A percentile compares a stretch with the other conserved stretches of the same genome.
These are phyloP conservation scores for Camelina hispida DNA, from an alignment of 345 rosid species.

Conservation along the genomic window DNA sequence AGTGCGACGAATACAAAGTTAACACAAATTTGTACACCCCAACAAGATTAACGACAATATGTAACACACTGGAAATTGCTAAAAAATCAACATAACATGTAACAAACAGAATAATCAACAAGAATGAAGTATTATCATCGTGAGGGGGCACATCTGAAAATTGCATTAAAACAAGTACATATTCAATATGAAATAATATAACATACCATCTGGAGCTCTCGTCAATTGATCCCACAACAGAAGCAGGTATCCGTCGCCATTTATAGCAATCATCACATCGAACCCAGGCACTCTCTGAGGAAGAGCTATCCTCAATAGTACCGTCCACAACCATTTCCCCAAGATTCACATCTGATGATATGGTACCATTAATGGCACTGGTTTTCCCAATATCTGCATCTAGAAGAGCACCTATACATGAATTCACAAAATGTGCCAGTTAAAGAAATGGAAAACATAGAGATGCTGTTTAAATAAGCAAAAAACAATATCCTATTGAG, in stretches of 20 bases:
- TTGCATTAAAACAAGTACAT: slow-evolving; percentile 17
- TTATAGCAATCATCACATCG: slow-evolving; percentile 90
- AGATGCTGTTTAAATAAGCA: slow-evolving; percentile 14
- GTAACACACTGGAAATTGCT: slow-evolving; percentile 3
- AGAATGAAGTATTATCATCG: background rate
- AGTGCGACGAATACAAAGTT: slow-evolving; percentile 10
- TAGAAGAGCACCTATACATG: slow-evolving; percentile 44
- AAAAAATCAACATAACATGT: slow-evolving; percentile 17
- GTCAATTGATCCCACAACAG: slow-evolving; percentile 67
- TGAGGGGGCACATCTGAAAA: background rate
- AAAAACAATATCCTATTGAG: background rate
- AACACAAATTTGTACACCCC: background rate
- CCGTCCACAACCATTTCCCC: slow-evolving; percentile 46
- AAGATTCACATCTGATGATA: slow-evolving; percentile 46
- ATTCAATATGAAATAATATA: slow-evolving; percentile 12
- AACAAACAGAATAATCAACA: background rate
- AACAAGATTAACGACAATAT: slow-evolving; percentile 13
- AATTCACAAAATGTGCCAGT: slow-evolving; percentile 14
- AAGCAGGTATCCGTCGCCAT: slow-evolving; percentile 92
- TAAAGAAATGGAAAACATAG: slow-evolving; percentile 11
- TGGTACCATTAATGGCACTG: slow-evolving; percentile 39
- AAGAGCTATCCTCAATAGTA: slow-evolving; percentile 49
- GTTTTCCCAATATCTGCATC: slow-evolving; percentile 44
- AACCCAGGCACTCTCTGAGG: slow-evolving; percentile 84
- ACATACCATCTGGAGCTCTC: slow-evolving; percentile 81